Evolutionary conservation across 2,329 filamentous ascomycete species (phyloP).

Genomic region (Daldinia sp.): DNA sequence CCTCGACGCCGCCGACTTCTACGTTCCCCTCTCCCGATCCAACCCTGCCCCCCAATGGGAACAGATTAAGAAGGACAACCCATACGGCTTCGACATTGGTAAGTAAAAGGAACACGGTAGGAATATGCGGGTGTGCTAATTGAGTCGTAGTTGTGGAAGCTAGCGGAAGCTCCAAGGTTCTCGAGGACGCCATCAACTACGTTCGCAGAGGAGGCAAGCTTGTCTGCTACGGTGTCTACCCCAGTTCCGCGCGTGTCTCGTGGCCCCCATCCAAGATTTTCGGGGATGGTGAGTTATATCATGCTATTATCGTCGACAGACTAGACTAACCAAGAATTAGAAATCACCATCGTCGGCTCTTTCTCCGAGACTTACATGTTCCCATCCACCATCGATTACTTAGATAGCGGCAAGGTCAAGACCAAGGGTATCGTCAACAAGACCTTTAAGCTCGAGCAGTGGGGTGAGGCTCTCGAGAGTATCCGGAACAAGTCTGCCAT

Average conservation of each 20-base stretch:
- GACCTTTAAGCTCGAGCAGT: slow-evolving; percentile 76
- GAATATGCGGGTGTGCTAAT: slow-evolving; percentile 12
- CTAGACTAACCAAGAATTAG: slow-evolving; percentile 54
- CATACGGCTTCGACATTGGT: slow-evolving; percentile 76
- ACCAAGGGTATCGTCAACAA: slow-evolving; percentile 77
- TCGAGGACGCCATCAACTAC: slow-evolving; percentile 76
- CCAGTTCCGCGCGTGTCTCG: slow-evolving; percentile 66
- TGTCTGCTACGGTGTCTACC: slow-evolving; percentile 76
- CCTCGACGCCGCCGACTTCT: slow-evolving; percentile 62
- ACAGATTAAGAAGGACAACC: slow-evolving; percentile 69
- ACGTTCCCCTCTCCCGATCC: slow-evolving; percentile 61
- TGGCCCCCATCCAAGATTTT: slow-evolving; percentile 79
- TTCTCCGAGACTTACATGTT: slow-evolving; percentile 80
- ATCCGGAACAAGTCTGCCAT: slow-evolving; percentile 78
- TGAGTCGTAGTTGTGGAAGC: slow-evolving; percentile 67
- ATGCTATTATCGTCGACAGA: background rate
- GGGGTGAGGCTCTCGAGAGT: slow-evolving; percentile 72
- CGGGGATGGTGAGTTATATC: slow-evolving; percentile 50
- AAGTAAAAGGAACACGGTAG: slow-evolving; percentile 27
- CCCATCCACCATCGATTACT: slow-evolving; percentile 61
- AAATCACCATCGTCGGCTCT: slow-evolving; percentile 76
- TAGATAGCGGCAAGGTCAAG: slow-evolving; percentile 67
- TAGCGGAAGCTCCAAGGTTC: slow-evolving; percentile 72
- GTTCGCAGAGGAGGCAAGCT: slow-evolving; percentile 75
- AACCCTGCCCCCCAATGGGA: slow-evolving; percentile 67